Evolutionary conservation across 2,329 filamentous ascomycete genomes (phyloP).

Genomic region (Exophiala calicioides): DNA sequence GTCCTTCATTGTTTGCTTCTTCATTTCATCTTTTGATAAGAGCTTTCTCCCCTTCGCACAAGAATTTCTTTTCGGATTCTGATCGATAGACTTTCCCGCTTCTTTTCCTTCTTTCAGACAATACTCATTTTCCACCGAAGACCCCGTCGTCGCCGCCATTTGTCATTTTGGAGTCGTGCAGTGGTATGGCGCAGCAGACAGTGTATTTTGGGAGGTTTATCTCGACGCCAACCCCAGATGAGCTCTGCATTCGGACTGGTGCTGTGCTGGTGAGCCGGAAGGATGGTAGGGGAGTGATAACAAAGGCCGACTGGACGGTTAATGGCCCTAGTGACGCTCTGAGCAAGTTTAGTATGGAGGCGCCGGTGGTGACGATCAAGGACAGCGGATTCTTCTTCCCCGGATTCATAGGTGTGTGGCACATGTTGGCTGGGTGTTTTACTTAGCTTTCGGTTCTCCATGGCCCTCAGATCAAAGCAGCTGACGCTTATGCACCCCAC

Average conservation of each 20-base stretch:
- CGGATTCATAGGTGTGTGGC: conserved; percentile 32
- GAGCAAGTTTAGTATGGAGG: conserved; percentile 25
- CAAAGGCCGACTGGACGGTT: conserved; percentile 29
- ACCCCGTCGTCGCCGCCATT: neutral
- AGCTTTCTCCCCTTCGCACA: neutral
- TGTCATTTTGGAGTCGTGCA: neutral
- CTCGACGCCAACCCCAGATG: conserved; percentile 26
- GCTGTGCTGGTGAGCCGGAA: conserved; percentile 28
- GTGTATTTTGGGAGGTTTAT: conserved; percentile 32
- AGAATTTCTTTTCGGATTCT: neutral
- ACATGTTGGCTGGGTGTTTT: too few relatives aligned
- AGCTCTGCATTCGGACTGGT: conserved; percentile 27
- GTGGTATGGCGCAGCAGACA: conserved; percentile 14
- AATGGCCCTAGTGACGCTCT: conserved; percentile 22
- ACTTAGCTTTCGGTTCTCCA: too few relatives aligned
- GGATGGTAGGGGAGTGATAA: conserved; percentile 27
- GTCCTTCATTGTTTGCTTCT: conserved; percentile 11
- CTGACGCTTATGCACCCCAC: conserved; percentile 4
- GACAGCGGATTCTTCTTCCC: conserved; percentile 35
- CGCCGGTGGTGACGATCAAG: conserved; percentile 18
- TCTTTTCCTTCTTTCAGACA: neutral
- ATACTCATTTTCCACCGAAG: neutral
- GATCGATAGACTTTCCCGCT: neutral
- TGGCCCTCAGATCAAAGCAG: too few relatives aligned
- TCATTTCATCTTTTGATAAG: conserved; percentile 24